These are phyloP conservation scores for Grifola frondosa DNA, from an alignment of 1,284 basidiomycete species.

Conservation along the genomic window DNA sequence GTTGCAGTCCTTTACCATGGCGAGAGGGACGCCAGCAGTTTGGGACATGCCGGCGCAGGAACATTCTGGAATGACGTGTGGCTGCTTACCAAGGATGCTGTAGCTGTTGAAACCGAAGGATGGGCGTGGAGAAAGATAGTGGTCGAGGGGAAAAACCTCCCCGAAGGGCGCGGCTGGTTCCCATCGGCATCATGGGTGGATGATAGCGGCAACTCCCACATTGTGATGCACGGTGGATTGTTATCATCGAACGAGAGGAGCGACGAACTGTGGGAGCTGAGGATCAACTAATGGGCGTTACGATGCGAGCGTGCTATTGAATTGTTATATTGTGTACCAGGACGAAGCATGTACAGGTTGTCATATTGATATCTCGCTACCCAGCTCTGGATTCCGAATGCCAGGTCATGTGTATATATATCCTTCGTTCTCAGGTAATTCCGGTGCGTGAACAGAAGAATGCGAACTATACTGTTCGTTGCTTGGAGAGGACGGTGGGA, in stretches of 20 bases:
- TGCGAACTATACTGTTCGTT: too few relatives aligned
- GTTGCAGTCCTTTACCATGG: slow-evolving; percentile 34
- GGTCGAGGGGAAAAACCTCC: slow-evolving; percentile 10
- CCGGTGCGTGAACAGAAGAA: too few relatives aligned
- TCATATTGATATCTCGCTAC: too few relatives aligned
- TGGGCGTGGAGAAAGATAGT: slow-evolving; percentile 24
- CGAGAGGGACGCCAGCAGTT: slow-evolving; percentile 30
- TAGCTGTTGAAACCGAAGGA: slow-evolving; percentile 8
- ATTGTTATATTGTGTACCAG: too few relatives aligned
- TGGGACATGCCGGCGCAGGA: slow-evolving; percentile 35
- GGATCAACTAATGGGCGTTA: slow-evolving; percentile 15
- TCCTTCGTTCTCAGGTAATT: too few relatives aligned
- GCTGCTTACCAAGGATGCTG: slow-evolving; percentile 22
- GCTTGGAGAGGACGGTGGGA: slow-evolving; percentile 25
- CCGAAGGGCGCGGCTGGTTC: slow-evolving; percentile 28
- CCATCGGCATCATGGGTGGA: slow-evolving; percentile 20
- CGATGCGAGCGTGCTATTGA: slow-evolving; percentile 1
- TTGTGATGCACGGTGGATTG: slow-evolving; percentile 24
- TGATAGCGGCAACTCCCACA: slow-evolving; percentile 14
- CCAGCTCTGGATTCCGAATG: too few relatives aligned
- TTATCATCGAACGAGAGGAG: slow-evolving; percentile 23
- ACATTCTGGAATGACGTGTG: slow-evolving; percentile 36
- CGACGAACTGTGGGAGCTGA: slow-evolving; percentile 26
- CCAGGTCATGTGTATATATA: too few relatives aligned
- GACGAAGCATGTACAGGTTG: too few relatives aligned